Evolutionary conservation across 768 basidiomycete genomes (phyloP), one percentile per base, ranked within the genome.

Genomic region (Russula brevipes): DNA sequence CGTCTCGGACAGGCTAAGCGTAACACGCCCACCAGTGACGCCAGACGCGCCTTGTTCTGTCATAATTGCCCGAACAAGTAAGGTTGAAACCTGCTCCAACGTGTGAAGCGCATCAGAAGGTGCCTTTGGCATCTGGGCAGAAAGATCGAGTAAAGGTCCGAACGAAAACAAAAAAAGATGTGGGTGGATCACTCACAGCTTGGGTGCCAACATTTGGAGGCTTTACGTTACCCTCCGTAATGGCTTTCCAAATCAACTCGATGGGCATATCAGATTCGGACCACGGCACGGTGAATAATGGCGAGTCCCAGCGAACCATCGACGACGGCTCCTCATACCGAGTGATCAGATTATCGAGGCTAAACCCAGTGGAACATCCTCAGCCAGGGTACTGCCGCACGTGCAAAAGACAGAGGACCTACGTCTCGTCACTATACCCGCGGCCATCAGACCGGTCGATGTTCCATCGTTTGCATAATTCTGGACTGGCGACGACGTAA

Each of bases 261-360:
- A 79, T 79, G 4, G 90, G 87, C 9, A 88, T 73, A 35, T 79
- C 77, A 16, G 83, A 78, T 63, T 94, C 92, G 35, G 82, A 80
- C 83, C 87, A 92, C 4, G 86, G 76, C 1, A 97, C 76, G 2
- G 91, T 93, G 73, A 97, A 91, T 46, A 98, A 81, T 0, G 97
- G 96, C 0, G 96, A 91, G 73, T 99, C 96, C 96, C 96, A 99
- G 54, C 96, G 85, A n/a, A 91, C 95, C 89, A 95, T 95, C 4
- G 94, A 95, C 0, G 92, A 94, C 0, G 97, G 97, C 70, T 98
- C 97, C 76, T 99, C 97, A 69, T 86, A 98, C 55, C 96, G 81
- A 70, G 87, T 79, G 41, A 98, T 74, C 3, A 99, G 82, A 72
- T 93, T 94, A 51, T 93, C 89, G 41, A 97, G 82, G 8, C 92